These are phyloP conservation scores for Boletus smithii DNA, from an alignment of 1,284 basidiomycete species.

Conservation along the genomic window DNA sequence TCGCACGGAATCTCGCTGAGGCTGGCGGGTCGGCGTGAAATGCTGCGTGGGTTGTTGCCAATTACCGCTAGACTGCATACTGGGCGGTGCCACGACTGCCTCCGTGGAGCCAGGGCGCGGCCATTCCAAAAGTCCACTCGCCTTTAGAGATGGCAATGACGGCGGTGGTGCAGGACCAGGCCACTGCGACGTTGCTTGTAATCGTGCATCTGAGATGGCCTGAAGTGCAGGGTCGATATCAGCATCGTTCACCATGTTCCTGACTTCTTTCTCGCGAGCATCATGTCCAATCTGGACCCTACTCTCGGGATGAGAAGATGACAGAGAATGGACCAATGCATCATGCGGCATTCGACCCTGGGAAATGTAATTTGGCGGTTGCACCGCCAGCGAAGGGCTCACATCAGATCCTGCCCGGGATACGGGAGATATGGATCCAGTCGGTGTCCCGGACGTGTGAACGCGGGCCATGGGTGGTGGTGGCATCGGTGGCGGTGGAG, in stretches of 20 bases:
- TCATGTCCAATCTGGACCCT: conserved; percentile 23
- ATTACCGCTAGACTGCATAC: conserved; percentile 10
- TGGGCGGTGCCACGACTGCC: conserved; percentile 8
- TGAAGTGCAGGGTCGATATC: conserved; percentile 36
- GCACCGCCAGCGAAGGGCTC: conserved; percentile 11
- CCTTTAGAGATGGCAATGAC: conserved; percentile 67
- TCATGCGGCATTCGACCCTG: conserved; percentile 25
- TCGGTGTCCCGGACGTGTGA: conserved; percentile 14
- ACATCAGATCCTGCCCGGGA: conserved; percentile 25
- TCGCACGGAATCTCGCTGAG: conserved; percentile 18
- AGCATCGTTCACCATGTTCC: conserved; percentile 24
- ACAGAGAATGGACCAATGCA: conserved; percentile 12
- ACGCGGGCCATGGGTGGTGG: conserved; percentile 16
- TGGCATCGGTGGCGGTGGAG: conserved; percentile 17
- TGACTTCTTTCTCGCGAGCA: conserved; percentile 24
- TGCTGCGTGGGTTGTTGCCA: conserved; percentile 31
- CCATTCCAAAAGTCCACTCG: conserved; percentile 65
- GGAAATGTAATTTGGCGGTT: conserved; percentile 10
- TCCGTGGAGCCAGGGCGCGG: conserved; percentile 30
- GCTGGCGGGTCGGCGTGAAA: conserved; percentile 19
- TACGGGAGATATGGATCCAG: conserved; percentile 22
- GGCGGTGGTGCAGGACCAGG: conserved; percentile 20
- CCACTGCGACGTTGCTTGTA: conserved; percentile 14
- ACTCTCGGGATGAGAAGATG: conserved; percentile 19
- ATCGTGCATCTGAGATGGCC: conserved; percentile 19